Percentiles rank a stretch among this genome's conserved stretches.
These are phyloP conservation scores for Hemileia vastatrix DNA, from an alignment of 1,284 basidiomycete genomes.

Conservation along the genomic window DNA sequence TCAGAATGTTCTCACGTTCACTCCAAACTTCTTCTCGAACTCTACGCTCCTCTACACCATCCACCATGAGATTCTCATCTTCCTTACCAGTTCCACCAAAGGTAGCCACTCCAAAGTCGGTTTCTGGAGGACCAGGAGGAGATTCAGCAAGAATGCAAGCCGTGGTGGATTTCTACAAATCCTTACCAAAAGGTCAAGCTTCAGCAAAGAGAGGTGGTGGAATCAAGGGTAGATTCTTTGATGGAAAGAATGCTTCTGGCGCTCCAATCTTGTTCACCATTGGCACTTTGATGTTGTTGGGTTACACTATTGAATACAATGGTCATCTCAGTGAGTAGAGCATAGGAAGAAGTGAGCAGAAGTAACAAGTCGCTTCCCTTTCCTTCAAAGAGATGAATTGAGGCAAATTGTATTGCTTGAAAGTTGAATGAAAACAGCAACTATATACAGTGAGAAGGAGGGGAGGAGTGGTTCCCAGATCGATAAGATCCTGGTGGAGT, in stretches of 20 bases:
- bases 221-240: conserved; percentile 42
- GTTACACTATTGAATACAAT: conserved; percentile 21
- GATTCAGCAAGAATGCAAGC: conserved; percentile 34
- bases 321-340: neutral
- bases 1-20: neutral
- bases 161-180: conserved; percentile 43
- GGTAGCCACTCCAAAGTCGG: conserved; percentile 41
- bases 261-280: conserved; percentile 38
- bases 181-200: conserved; percentile 38
- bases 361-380: too few relatives aligned
- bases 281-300: conserved; percentile 35
- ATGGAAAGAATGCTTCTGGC: conserved; percentile 39
- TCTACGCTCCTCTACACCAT: neutral
- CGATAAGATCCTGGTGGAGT: too few relatives aligned
- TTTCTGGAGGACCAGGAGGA: conserved; percentile 31
- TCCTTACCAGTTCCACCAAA: conserved; percentile 42
- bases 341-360: too few relatives aligned
- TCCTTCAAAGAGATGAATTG: too few relatives aligned
- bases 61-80: conserved; percentile 28
- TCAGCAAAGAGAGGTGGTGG: conserved; percentile 35
- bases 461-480: too few relatives aligned
- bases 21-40: neutral
- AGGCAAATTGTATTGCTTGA: too few relatives aligned
- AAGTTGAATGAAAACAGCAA: too few relatives aligned
- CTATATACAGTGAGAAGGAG: too few relatives aligned